Conservation (phyloP, 345 rosid genomes). For the Turritis glabra region DNA sequence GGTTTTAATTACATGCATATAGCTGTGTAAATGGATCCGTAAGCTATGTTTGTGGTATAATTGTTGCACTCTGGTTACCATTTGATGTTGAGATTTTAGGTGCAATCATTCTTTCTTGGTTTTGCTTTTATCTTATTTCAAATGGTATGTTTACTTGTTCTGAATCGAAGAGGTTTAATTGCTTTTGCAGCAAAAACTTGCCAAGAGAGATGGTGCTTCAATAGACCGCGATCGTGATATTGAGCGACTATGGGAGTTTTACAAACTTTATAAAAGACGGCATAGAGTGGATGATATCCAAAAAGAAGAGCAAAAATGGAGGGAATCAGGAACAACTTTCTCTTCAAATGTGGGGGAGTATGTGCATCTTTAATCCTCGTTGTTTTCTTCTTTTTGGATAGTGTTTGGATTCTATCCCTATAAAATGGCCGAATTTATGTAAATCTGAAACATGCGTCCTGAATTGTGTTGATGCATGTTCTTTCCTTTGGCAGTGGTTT, state of each 20-base stretch:
- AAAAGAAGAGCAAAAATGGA: slow-evolving; percentile 72
- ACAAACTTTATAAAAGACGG: slow-evolving; percentile 66
- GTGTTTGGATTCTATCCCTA: not conserved
- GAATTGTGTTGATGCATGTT: slow-evolving; percentile 2
- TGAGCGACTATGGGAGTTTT: slow-evolving; percentile 84
- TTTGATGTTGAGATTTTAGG: not conserved
- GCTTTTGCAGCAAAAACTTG: slow-evolving; percentile 91
- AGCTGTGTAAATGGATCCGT: slow-evolving; percentile 3
- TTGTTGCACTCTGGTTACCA: not conserved
- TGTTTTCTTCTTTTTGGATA: slow-evolving; percentile 17
- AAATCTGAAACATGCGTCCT: slow-evolving; percentile 1
- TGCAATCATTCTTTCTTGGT: not conserved
- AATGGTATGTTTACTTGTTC: slow-evolving; percentile 17
- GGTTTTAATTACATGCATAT: not conserved
- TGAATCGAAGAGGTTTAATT: slow-evolving; percentile 13
- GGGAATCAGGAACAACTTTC: slow-evolving; percentile 74
- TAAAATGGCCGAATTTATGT: not conserved
- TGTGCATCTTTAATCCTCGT: slow-evolving; percentile 38
- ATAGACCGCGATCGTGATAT: slow-evolving; percentile 85
- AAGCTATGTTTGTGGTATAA: not conserved
- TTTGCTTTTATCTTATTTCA: slow-evolving; percentile 9
- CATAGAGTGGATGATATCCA: slow-evolving; percentile 88
- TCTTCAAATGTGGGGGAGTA: slow-evolving; percentile 83
- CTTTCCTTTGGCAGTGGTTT: slow-evolving; percentile 9
- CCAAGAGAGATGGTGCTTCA: slow-evolving; percentile 68